Evolutionary conservation across 768 basidiomycete genomes (phyloP), one percentile per base, ranked within the genome.

Genomic region (Hygrophorus pudorinus): DNA sequence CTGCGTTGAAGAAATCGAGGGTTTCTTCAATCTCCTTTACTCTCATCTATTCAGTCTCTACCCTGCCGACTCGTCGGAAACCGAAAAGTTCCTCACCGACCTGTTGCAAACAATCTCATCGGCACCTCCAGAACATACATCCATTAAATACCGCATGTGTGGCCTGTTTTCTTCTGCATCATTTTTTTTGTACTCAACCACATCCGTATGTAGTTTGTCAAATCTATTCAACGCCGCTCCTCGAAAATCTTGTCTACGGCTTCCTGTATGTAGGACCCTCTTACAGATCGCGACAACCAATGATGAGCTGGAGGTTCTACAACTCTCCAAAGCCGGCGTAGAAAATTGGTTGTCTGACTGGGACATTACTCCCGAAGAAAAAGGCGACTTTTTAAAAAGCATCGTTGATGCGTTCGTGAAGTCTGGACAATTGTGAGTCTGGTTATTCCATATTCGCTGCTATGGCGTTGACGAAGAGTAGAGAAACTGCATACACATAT

Each of bases 1-100:
- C 4, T 54, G 32, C 24, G 24, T 42, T 27, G 16, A 17, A 85
- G 83, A 91, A 64, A 78, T 79, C 50, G 86, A 90, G 64, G 88
- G 88, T 14, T 90, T 89, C 61, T 90, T 88, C 71, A 89, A 89
- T 61, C 71, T 90, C 28, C 58, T 90, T 34, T 82, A 76, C 54
- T 74, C 86, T 2, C 85, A 89, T 63, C 56, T 88, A 31, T 72
- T 85, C 50, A 61, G 72, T 8, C 64, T 85, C 18, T 81, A 76
- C 62, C 61, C 76, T 5, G 48, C 64, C 38, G 71, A 76, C 45
- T 72, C 78, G 4, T 57, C 73, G 13, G 78, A 81, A 59, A 68
- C 67, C n/a, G 75, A 66, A 53, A 59, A 68, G 42, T 71, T 72
- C 52, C 53, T 81, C 35, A 55, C 61, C 12, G 56, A 64, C 21